Base-by-base conservation (phyloP, 441 rosid genomes). In the Raphanus hybrid region DNA sequence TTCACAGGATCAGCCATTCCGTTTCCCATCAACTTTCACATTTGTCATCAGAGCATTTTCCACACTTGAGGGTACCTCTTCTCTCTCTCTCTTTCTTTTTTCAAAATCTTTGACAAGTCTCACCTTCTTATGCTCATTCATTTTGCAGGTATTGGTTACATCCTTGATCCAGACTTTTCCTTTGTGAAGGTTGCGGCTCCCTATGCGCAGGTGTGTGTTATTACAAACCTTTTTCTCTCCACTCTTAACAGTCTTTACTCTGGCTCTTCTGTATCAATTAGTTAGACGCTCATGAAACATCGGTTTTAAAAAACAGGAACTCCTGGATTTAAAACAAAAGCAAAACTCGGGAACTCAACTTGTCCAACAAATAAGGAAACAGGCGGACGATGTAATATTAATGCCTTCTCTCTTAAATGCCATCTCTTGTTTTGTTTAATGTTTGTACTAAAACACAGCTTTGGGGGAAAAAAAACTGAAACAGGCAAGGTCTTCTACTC, bases 1-100 rank as follows among this genome's bases (percentile, higher is more conserved):
- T 78, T 92, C 97, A 70, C 96, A 83, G 73, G 98, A 95, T 80
- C 99, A 95, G 77, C 98, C 97, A 64, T 92, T 95, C 77, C 90
- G 97, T 63, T 89, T 95, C 74, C 99, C 99, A 35, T 88, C 97
- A 64, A 90, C 98, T 8, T 90, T 95, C 73, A 85, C 98, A 69
- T 95, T 92, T 82, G 93, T 95, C 74, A 48, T 95, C 26, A 82
- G 96, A 83, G 96, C 99, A 70, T 95, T 95, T 80, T 88, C 99
- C 77, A 92, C 97, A 2, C 98, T 95, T 2, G 99, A 95, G 85
- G 98, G 99, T 92, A 63, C 59, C 67, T 80, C 29, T 75, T 69
- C 73, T 12, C 45, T 57, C 78, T 64, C 8, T 14, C 71, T 54
- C 14, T 55, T 54, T 79, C 11, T 73, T n/a, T 64, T 23, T 12